phyloP scores from a whole-genome alignment of 148 eudicot species.

The Pharnaceum exiguum region DNA sequence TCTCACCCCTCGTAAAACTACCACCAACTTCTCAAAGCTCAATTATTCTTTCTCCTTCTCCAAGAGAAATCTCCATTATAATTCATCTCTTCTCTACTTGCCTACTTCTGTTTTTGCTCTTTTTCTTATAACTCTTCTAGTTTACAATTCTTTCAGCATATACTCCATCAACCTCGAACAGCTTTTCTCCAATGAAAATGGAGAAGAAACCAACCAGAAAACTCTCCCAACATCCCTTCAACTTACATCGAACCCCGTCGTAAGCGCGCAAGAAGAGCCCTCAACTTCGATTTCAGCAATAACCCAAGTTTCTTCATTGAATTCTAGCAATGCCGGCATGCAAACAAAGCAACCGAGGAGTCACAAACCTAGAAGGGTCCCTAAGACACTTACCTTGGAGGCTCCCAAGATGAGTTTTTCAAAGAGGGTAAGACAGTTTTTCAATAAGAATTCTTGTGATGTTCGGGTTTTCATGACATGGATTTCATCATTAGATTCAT shows the following conservation, averaged over 20 bases:
- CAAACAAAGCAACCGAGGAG: conserved; percentile 5
- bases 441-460: conserved; percentile 36
- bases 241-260: conserved; percentile 1
- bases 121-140: conserved; percentile 27
- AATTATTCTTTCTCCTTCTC: conserved; percentile 1
- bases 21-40: conserved; percentile 9
- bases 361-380: neutral
- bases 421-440: conserved; percentile 38
- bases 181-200: conserved; percentile 30
- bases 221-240: conserved; percentile 9
- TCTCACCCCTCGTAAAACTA: neutral
- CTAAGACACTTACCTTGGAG: conserved; percentile 14
- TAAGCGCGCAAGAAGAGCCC: conserved; percentile 15
- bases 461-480: conserved; percentile 79
- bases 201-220: conserved; percentile 17
- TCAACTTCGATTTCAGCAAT: conserved; percentile 2
- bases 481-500: conserved; percentile 60
- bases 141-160: conserved; percentile 30
- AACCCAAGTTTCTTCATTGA: conserved; percentile 16
- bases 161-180: conserved; percentile 26
- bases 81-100: conserved; percentile 23
- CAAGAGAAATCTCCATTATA: conserved; percentile 16
- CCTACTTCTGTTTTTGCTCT: conserved; percentile 31
- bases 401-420: conserved; percentile 28
- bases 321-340: neutral